These are phyloP conservation scores for Ceratobasidium sp. DNA, from an alignment of 1,284 basidiomycete genomes.

Conservation along the genomic window DNA sequence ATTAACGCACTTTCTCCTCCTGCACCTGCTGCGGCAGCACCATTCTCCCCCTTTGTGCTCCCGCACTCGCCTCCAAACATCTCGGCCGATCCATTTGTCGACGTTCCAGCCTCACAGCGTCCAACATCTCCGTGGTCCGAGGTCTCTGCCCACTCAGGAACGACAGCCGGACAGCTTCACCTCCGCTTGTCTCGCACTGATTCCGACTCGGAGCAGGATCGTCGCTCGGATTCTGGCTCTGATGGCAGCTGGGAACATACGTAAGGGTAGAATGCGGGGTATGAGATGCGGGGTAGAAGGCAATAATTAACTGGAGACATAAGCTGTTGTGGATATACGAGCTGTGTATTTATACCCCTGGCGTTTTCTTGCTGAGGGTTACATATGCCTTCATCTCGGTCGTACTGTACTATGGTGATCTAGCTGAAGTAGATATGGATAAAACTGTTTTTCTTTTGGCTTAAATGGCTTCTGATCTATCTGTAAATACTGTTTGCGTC, in stretches of 20 bases:
- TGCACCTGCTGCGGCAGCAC: not conserved
- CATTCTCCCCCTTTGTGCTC: slow-evolving; percentile 29
- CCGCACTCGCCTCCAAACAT: slow-evolving; percentile 27
- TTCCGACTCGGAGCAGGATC: slow-evolving; percentile 33
- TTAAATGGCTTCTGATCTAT: not conserved
- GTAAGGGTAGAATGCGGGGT: not conserved
- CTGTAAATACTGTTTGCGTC: not conserved
- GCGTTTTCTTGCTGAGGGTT: slow-evolving; percentile 23
- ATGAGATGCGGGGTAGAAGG: not conserved
- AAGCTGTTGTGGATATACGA: slow-evolving; percentile 1
- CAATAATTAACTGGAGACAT: not conserved
- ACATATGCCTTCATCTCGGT: slow-evolving; percentile 1
- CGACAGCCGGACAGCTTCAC: slow-evolving; percentile 28
- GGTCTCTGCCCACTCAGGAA: slow-evolving; percentile 19
- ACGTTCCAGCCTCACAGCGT: slow-evolving; percentile 20
- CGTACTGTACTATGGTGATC: slow-evolving; percentile 8
- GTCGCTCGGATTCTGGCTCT: slow-evolving; percentile 32
- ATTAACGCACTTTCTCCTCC: not conserved
- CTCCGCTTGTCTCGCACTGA: slow-evolving; percentile 29
- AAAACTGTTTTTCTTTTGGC: not conserved
- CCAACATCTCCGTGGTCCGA: slow-evolving; percentile 36
- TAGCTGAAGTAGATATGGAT: slow-evolving; percentile 22
- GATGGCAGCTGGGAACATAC: slow-evolving; percentile 40
- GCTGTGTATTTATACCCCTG: slow-evolving; percentile 22
- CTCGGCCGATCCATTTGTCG: slow-evolving; percentile 31